Conservation (phyloP, 495 filamentous ascomycete genomes). For the Penicillium dipodomyicola region DNA sequence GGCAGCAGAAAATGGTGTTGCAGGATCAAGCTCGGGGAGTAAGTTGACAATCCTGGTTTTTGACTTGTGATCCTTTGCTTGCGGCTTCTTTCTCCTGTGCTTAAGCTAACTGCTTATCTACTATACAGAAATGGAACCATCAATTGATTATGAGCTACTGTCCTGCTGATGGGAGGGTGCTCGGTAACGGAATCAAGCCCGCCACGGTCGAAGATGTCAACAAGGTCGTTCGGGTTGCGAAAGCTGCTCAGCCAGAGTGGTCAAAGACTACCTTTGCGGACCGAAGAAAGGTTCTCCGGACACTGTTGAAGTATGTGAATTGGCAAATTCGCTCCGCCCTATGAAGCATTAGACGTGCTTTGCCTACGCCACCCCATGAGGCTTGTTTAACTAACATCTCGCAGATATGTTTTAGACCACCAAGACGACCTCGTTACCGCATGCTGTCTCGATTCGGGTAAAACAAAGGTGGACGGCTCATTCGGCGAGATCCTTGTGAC, state of each 20-base stretch:
- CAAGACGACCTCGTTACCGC: slow-evolving; percentile 82
- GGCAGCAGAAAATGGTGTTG: slow-evolving; percentile 44
- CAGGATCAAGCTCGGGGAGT: slow-evolving; percentile 45
- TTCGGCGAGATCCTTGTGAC: slow-evolving; percentile 95
- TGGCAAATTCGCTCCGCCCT: not conserved
- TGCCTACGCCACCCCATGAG: not conserved
- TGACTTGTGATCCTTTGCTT: not conserved
- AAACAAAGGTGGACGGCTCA: slow-evolving; percentile 89
- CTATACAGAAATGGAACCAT: slow-evolving; percentile 40
- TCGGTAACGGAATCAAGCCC: slow-evolving; percentile 74
- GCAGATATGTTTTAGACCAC: slow-evolving; percentile 76
- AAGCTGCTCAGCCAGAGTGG: slow-evolving; percentile 77
- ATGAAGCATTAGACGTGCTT: not conserved
- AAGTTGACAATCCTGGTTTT: slow-evolving; percentile 19
- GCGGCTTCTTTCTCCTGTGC: not conserved
- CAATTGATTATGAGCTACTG: slow-evolving; percentile 65
- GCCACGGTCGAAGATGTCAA: slow-evolving; percentile 78
- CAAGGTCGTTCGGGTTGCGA: slow-evolving; percentile 68
- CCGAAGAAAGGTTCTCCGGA: slow-evolving; percentile 74
- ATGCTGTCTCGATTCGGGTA: slow-evolving; percentile 94
- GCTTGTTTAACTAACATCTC: not conserved
- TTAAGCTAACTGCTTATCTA: not conserved
- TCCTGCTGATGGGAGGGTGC: slow-evolving; percentile 80
- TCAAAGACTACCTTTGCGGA: slow-evolving; percentile 73
- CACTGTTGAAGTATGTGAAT: slow-evolving; percentile 65